A percentile compares a stretch with the other conserved stretches of the same genome.
These are phyloP conservation scores for Orbilia oligospora DNA, from an alignment of 2,329 filamentous ascomycete genomes.

Conservation along the genomic window DNA sequence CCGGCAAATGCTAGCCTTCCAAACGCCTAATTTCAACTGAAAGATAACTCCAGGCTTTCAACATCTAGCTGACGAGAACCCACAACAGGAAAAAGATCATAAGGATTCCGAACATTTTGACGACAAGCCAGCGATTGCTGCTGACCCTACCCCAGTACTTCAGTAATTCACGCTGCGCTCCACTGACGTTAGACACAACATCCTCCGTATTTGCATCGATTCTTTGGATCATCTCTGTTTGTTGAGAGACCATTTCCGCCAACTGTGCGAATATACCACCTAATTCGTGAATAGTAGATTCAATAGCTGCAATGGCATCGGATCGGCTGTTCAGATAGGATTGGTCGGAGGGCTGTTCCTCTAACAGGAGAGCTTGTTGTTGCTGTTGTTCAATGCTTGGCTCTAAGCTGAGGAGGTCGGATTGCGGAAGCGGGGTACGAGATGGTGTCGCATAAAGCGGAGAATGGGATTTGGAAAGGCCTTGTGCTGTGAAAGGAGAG, in stretches of 20 bases:
- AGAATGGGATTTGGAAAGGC: conserved; percentile 68
- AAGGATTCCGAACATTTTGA: conserved; percentile 75
- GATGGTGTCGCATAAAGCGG: conserved; percentile 87
- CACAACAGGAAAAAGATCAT: conserved; percentile 65
- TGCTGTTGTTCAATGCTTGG: conserved; percentile 70
- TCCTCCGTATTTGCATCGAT: conserved; percentile 98
- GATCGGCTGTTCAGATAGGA: conserved; percentile 93
- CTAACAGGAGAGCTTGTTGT: conserved; percentile 86
- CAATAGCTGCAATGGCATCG: conserved; percentile 96
- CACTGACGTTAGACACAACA: conserved; percentile 97
- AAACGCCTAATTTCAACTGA: conserved; percentile 48
- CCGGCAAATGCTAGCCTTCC: conserved; percentile 55
- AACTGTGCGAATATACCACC: conserved; percentile 94
- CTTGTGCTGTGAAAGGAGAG: conserved; percentile 54
- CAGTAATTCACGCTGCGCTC: conserved; percentile 91
- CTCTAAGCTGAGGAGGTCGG: conserved; percentile 86
- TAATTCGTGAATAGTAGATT: conserved; percentile 92
- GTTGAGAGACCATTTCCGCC: conserved; percentile 96
- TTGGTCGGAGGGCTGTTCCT: conserved; percentile 88
- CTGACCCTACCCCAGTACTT: conserved; percentile 97
- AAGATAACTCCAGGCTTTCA: conserved; percentile 38
- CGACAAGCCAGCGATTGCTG: conserved; percentile 94
- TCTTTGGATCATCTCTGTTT: conserved; percentile 96
- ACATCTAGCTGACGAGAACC: conserved; percentile 64
- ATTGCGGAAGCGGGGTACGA: conserved; percentile 75